Base-by-base conservation (phyloP, 2,329 filamentous ascomycete genomes). In the Sclerotinia trifoliorum region DNA sequence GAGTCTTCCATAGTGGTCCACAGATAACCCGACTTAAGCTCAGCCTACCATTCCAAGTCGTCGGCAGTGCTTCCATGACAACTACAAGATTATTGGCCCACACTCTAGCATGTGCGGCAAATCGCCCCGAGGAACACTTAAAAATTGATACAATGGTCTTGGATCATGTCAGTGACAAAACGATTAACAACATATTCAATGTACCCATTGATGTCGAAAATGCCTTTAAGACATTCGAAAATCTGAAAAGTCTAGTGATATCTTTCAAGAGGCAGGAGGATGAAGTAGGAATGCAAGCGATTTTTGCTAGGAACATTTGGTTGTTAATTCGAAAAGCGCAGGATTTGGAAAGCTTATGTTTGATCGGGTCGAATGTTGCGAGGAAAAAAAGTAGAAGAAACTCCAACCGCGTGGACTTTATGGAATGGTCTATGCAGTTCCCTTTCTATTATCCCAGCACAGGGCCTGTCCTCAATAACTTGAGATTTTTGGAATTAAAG, bases 11-110 rank as follows among this genome's bases (percentile, higher is more conserved):
- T 70, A 76, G 80, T 67, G 82, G 81, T 67, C 80, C 81, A 52
- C 79, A 81, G 29, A 75, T 83, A 67, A 78, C 80, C 7, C 78
- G 82, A 55, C 73, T 85, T n/a, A 82, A 83, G 54, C 75, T 86
- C 29, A 83, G 81, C 69, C 79, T 86, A 6, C 84, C 84, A 3
- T 84, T 84, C 69, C 82, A 84, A 71, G 77, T 85, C 11, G 79
- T 84, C 15, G 81, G 80, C 21, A 77, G 78, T 13, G 78, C 81
- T 69, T 82, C 80, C 69, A 79, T 79, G 68, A 81, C 82, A 55
- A 80, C 82, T 24, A 85, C 83, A 13, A 80, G 83, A 71, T 80
- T 85, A n/a, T 76, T 86, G 21, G 83, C 83, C 64, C 85, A 84
- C 67, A 83, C 81, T 4, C 77, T 86, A 68, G 82, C 83, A 70